These are phyloP conservation scores for Fragosphaeria purpurea DNA, from an alignment of 2,329 filamentous ascomycete genomes.

Conservation along the genomic window DNA sequence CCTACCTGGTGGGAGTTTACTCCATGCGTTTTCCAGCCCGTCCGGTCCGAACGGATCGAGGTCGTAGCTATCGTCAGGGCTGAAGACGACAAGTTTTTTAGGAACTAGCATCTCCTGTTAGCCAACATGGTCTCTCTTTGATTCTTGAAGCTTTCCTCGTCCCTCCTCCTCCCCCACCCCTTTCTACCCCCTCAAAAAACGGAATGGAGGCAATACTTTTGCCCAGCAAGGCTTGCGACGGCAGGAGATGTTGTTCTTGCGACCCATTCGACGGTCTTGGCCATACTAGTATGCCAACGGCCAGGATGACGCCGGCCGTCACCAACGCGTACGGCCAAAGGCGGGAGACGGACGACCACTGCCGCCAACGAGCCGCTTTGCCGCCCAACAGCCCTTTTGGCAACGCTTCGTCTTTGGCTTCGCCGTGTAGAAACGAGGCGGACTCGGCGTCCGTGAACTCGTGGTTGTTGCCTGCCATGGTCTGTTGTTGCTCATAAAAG, in stretches of 20 bases:
- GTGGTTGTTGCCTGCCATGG: constrained; percentile 6
- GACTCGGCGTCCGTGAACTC: constrained; percentile 10
- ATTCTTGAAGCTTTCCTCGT: too few relatives aligned
- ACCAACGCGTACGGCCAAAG: constrained; percentile 1
- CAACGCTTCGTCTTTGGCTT: background rate
- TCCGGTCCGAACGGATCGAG: constrained; percentile 13
- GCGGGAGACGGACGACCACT: background rate
- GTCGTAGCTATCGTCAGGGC: constrained; percentile 9
- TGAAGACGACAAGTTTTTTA: constrained; percentile 7
- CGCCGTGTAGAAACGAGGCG: constrained; percentile 8
- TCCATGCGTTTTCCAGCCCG: constrained; percentile 8
- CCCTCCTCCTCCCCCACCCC: too few relatives aligned
- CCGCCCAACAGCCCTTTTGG: background rate
- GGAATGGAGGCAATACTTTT: background rate
- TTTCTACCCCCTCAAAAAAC: background rate
- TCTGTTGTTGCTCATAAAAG: background rate
- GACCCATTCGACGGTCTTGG: background rate
- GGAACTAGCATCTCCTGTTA: constrained; percentile 4
- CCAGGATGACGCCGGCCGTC: background rate
- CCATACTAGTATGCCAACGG: background rate
- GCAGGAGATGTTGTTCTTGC: constrained; percentile 1
- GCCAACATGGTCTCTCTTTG: too few relatives aligned
- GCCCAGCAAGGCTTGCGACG: constrained; percentile 6
- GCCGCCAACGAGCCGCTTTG: too few relatives aligned
- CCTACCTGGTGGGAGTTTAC: constrained; percentile 10